Conservation (phyloP, 1,284 basidiomycete species). For the Leccinum pseudoinsigne region DNA sequence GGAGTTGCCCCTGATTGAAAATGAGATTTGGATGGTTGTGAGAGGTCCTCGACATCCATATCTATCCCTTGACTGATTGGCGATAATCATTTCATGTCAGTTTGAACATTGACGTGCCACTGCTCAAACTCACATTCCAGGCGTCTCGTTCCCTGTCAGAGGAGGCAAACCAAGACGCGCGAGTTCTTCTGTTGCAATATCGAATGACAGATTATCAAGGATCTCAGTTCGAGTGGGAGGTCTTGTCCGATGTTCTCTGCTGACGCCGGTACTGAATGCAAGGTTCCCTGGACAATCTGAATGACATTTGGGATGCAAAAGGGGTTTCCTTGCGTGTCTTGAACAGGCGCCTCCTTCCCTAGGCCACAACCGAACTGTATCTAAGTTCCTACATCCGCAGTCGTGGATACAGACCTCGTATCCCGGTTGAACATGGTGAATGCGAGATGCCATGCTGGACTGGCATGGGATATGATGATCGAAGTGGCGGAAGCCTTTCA, state of each 20-base stretch:
- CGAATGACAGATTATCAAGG: background rate
- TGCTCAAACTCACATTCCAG: too few species aligned
- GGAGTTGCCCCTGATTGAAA: too few species aligned
- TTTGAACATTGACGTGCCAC: background rate
- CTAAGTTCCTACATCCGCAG: background rate
- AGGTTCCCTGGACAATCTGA: background rate
- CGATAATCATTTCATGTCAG: background rate
- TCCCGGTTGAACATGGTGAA: background rate
- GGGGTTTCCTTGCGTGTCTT: background rate
- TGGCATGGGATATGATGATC: too few species aligned
- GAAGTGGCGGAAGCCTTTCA: too few species aligned
- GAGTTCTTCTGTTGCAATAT: background rate
- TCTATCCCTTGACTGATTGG: too few species aligned
- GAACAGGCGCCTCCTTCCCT: background rate
- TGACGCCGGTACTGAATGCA: background rate
- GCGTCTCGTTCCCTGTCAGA: background rate
- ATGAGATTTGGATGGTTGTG: too few species aligned
- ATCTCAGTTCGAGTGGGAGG: background rate
- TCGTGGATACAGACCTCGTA: background rate
- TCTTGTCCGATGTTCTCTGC: background rate
- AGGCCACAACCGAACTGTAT: background rate
- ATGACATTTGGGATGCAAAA: background rate
- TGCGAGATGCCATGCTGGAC: background rate
- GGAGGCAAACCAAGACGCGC: background rate
- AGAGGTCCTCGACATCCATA: too few species aligned